Evolutionary conservation across 495 filamentous ascomycete species (phyloP).

Genomic region (Chaetomium fimeti): DNA sequence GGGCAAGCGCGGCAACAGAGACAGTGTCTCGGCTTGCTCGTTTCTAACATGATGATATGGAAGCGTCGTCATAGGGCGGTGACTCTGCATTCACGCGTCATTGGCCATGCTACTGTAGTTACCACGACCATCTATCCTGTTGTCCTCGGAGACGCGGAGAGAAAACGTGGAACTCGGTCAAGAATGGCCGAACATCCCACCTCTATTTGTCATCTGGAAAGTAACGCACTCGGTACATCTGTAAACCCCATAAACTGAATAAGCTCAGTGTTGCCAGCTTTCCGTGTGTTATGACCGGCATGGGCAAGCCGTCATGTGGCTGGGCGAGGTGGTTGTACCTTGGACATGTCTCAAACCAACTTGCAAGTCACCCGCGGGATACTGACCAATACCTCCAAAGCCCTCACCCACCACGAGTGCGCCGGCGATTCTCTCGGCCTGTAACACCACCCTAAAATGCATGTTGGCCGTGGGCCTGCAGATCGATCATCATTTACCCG

Average conservation of each 20-base stretch:
- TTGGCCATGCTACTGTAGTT: too few relatives aligned
- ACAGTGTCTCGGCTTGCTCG: not conserved
- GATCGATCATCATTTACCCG: slow-evolving; percentile 16
- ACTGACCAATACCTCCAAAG: not conserved
- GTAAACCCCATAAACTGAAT: not conserved
- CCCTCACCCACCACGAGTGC: not conserved
- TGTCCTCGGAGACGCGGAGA: not conserved
- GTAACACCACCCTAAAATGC: slow-evolving; percentile 4
- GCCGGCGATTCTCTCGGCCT: slow-evolving; percentile 14
- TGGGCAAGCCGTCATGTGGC: slow-evolving; percentile 1
- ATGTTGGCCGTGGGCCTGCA: slow-evolving; percentile 14
- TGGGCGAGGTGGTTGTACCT: not conserved
- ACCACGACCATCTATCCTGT: too few relatives aligned
- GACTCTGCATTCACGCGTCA: not conserved
- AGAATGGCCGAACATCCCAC: too few relatives aligned
- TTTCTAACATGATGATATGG: not conserved
- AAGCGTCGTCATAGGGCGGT: not conserved
- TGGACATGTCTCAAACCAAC: not conserved
- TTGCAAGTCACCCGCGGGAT: not conserved
- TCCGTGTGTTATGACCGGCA: not conserved
- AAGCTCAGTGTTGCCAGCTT: not conserved
- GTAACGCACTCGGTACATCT: not conserved
- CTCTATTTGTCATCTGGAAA: too few relatives aligned
- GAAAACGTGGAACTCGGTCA: too few relatives aligned
- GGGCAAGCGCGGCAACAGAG: not conserved